Evolutionary conservation across 2,329 filamentous ascomycete genomes (phyloP).

Genomic region (Pseudophaeomoniella oleicola): DNA sequence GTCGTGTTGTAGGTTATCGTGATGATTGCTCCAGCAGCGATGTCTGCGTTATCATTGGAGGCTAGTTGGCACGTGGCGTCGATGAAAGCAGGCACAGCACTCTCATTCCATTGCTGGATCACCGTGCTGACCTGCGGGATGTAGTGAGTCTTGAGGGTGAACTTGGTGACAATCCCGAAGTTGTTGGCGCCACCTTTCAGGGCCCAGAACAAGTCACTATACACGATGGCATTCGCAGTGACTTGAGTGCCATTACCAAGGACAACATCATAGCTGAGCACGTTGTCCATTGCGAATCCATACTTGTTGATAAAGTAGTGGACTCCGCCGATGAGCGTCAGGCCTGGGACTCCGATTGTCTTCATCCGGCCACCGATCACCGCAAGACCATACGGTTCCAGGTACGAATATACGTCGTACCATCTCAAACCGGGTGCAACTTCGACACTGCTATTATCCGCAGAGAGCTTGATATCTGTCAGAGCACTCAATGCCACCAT

Average conservation of each 20-base stretch:
- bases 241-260: constrained; percentile 17
- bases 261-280: constrained; percentile 19
- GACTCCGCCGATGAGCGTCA: constrained; percentile 17
- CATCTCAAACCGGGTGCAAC: constrained; percentile 21
- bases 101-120: too few species aligned
- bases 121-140: too few species aligned
- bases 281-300: constrained; percentile 22
- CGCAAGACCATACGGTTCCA: constrained; percentile 15
- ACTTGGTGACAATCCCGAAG: constrained; percentile 16
- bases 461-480: constrained; percentile 10
- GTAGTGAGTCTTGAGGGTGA: neutral
- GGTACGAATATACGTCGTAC: constrained; percentile 17
- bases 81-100: too few species aligned
- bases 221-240: constrained; percentile 8
- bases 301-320: constrained; percentile 18
- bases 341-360: constrained; percentile 13
- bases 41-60: too few species aligned
- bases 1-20: too few species aligned
- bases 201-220: constrained; percentile 21
- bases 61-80: too few species aligned
- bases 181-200: constrained; percentile 20
- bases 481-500: neutral
- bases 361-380: constrained; percentile 19
- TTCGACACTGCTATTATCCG: constrained; percentile 14
- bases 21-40: too few species aligned